Base-by-base conservation (phyloP, 768 basidiomycete species). In the Hypholoma fasciculare region DNA sequence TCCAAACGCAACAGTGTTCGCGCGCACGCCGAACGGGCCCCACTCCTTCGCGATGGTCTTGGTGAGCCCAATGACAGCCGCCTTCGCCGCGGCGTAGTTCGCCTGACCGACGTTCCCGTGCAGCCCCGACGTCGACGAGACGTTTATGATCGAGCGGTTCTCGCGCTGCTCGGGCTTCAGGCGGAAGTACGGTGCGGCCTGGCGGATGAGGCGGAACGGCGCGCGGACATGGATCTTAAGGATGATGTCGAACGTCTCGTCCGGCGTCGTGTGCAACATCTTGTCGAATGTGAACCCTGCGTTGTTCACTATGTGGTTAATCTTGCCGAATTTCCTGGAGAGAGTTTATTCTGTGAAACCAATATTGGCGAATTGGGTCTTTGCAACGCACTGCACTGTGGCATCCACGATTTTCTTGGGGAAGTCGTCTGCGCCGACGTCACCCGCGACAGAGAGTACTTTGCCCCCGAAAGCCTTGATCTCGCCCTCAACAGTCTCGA, bases 31-130 rank as follows among this genome's bases (percentile, higher is more conserved):
- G 72, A 88, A 92, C 3, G 78, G 72, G 30, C 92, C 92, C 92
- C 92, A 94, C 68, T 94, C 92, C 69, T 94, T 94, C 49, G 87
- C 86, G 62, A 91, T 85, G 40, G 92, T 94, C 78, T 93, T 94
- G 39, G 91, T 90, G 52, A 94, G 75, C 13, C 92, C 92, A 57
- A 88, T 65, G 40, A 94, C 85, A 7, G 88, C 92, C 12, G 90
- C 75, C 67, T 92, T 93, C 59, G 88, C 91, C 1, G 90, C 82
- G 20, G 91, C 85, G 65, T 91, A 92, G 74, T 93, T 93, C 14
- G 79, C 86, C 71, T 94, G 92, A 4, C 92, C 93, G 52, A 93
- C 88, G 70, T 91, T 93, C 17, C 92, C 92, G 70, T 94, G 92
- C 27, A 94, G 79, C 49, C 92, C 92, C n/a, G 85, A 82, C 3